Conservation (phyloP, 2,329 filamentous ascomycete genomes). For the Trichoderma koningiopsis region DNA sequence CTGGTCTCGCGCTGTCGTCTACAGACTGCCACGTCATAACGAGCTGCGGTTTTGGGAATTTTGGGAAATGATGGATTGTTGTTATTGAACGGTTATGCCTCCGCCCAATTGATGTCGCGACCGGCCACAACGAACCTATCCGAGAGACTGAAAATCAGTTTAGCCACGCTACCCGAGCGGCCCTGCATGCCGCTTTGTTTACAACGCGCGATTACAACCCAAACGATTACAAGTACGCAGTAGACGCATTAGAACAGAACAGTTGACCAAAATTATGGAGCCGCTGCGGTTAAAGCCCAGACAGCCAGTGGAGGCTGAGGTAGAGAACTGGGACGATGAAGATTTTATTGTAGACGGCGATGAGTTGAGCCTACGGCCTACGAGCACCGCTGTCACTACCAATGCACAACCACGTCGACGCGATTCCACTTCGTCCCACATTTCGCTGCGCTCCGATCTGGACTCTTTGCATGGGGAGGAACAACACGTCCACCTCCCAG, state of each 20-base stretch:
- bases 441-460: conserved; percentile 80
- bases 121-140: conserved; percentile 24
- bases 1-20: not conserved
- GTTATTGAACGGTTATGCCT: conserved; percentile 31
- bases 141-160: conserved; percentile 15
- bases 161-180: conserved; percentile 22
- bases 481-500: conserved; percentile 81
- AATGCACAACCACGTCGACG: conserved; percentile 53
- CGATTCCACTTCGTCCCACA: conserved; percentile 79
- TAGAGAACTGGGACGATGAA: conserved; percentile 81
- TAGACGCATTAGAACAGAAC: conserved; percentile 1
- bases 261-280: conserved; percentile 49
- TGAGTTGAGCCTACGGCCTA: conserved; percentile 61
- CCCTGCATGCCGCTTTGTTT: conserved; percentile 19
- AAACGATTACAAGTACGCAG: conserved; percentile 3
- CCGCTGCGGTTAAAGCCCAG: conserved; percentile 56
- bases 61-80: conserved; percentile 9
- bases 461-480: conserved; percentile 77
- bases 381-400: conserved; percentile 39
- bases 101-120: conserved; percentile 28
- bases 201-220: conserved; percentile 25
- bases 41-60: conserved; percentile 10
- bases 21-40: conserved; percentile 19
- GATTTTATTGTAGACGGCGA: conserved; percentile 72
- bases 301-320: conserved; percentile 58